Base-by-base conservation (phyloP, 2,329 filamentous ascomycete species). In the Coleophoma eucalyptorum region DNA sequence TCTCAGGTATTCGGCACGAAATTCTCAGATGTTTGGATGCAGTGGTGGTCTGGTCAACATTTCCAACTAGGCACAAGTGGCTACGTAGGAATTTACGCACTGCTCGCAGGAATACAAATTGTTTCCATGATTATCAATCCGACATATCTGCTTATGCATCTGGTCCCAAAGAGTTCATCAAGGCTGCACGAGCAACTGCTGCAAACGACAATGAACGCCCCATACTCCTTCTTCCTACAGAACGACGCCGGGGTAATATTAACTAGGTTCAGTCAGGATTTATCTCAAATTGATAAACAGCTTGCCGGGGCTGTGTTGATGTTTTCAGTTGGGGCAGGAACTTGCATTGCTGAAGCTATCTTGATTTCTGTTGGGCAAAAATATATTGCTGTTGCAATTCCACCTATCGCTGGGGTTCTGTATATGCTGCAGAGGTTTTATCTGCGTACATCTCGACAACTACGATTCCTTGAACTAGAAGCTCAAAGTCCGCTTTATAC, bases 381-480 rank as follows among this genome's bases (percentile, higher is more conserved):
- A 13, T 50, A 44, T n/a, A 37, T 51, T 11, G 49, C 48, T 7
- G 11, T 48, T 11, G 40, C 41, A 10, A 26, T 48, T 41, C 49
- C 49, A 21, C 32, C 46, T 16, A n/a, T 49, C 20, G n/a, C 44
- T 11, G 21, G 33, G 5, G 42, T 38, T 10, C 33, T 53, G 18
- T 53, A 43, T 41, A 16, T 48, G 11, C 31, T 53, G 10, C 72
- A 74, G 50, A 70, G 69, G 41, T 61, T 72, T 43, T 76, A 61
- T 72, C 1, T 76, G 13, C 66, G 70, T 5, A 76, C 73, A 3
- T 74, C 72, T 2, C 68, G 73, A 4, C 73, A 76, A 52, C 54
- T 76, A 11, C 70, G 73, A 52, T 66, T 72, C 35, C 58, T 76
- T 43, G 73, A 76, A 34, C 61, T 76, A 15, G 73, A 76, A 55